A percentile compares a stretch with the other conserved stretches of the same genome.
Conservation (phyloP, 2,329 filamentous ascomycete genomes). For the Verticillium longisporum region DNA sequence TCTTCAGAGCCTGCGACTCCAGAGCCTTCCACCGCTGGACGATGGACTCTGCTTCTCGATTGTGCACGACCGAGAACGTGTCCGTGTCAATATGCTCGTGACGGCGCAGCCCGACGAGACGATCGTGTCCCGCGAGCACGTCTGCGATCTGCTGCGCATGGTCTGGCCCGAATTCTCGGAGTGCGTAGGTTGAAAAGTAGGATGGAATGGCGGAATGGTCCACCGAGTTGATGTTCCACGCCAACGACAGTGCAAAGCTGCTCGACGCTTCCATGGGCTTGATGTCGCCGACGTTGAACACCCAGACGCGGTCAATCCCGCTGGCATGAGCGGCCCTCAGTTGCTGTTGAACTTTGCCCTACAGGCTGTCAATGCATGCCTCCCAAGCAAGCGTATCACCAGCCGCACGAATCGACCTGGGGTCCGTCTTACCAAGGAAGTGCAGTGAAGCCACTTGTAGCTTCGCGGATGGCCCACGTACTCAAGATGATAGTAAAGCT, state of each 20-base stretch:
- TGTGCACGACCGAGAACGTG: constrained; percentile 35
- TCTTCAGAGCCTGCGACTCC: constrained; percentile 31
- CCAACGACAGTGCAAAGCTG: constrained; percentile 48
- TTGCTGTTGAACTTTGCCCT: constrained; percentile 39
- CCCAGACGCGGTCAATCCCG: constrained; percentile 48
- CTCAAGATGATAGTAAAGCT: constrained; percentile 49
- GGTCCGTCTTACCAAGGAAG: constrained; percentile 35
- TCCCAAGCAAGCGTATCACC: not conserved
- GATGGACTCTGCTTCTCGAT: constrained; percentile 31
- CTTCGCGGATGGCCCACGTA: constrained; percentile 55
- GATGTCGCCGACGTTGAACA: constrained; percentile 57
- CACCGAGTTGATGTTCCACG: constrained; percentile 45
- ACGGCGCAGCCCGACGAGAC: constrained; percentile 43
- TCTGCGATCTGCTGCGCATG: constrained; percentile 37
- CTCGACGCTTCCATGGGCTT: constrained; percentile 52
- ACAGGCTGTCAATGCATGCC: not conserved
- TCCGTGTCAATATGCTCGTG: constrained; percentile 52
- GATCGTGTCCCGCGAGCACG: constrained; percentile 46
- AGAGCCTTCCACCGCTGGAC: constrained; percentile 46
- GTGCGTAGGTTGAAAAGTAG: constrained; percentile 40
- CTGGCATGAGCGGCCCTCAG: constrained; percentile 44
- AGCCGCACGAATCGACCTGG: too few species aligned
- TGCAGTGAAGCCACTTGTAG: constrained; percentile 58
- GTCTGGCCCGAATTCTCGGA: constrained; percentile 41
- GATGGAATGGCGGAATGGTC: constrained; percentile 27